A percentile compares a stretch with the other conserved stretches of the same genome.
These are phyloP conservation scores for Diaporthe eres DNA, from an alignment of 2,329 filamentous ascomycete genomes.

Conservation along the genomic window DNA sequence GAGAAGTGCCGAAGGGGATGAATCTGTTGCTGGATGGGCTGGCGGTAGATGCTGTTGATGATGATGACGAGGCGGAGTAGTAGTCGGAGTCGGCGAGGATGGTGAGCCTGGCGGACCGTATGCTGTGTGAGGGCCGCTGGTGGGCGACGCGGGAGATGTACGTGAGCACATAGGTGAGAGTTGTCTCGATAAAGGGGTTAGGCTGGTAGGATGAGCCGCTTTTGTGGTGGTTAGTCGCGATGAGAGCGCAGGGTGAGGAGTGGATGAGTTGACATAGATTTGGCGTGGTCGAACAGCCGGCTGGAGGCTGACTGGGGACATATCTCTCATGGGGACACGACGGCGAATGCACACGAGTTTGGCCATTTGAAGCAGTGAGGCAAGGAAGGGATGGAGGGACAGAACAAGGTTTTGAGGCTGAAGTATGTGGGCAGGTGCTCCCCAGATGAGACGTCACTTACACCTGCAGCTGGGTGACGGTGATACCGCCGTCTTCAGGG, in stretches of 20 bases:
- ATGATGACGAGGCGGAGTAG: conserved; percentile 79
- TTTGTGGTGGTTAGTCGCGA: conserved; percentile 32
- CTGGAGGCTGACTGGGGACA: background rate
- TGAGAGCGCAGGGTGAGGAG: background rate
- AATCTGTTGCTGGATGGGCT: conserved; percentile 67
- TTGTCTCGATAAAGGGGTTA: conserved; percentile 94
- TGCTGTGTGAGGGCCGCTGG: conserved; percentile 59
- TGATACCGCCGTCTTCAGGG: conserved; percentile 82
- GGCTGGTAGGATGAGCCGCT: conserved; percentile 61
- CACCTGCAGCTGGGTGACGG: conserved; percentile 83
- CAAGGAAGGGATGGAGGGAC: background rate
- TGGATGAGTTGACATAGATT: background rate
- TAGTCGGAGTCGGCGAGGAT: conserved; percentile 97
- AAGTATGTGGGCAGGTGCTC: background rate
- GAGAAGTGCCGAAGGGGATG: conserved; percentile 80
- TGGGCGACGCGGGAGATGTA: conserved; percentile 73
- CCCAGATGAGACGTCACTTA: conserved; percentile 62
- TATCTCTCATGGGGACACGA: background rate
- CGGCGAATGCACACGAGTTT: background rate
- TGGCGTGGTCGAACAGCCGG: background rate
- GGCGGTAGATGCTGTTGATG: conserved; percentile 46
- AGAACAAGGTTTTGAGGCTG: conserved; percentile 6
- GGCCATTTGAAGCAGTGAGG: background rate
- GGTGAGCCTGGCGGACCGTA: conserved; percentile 80
- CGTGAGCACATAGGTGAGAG: conserved; percentile 87